Base-by-base conservation (phyloP, 768 basidiomycete species). In the Pleurotus citrinopileatus region DNA sequence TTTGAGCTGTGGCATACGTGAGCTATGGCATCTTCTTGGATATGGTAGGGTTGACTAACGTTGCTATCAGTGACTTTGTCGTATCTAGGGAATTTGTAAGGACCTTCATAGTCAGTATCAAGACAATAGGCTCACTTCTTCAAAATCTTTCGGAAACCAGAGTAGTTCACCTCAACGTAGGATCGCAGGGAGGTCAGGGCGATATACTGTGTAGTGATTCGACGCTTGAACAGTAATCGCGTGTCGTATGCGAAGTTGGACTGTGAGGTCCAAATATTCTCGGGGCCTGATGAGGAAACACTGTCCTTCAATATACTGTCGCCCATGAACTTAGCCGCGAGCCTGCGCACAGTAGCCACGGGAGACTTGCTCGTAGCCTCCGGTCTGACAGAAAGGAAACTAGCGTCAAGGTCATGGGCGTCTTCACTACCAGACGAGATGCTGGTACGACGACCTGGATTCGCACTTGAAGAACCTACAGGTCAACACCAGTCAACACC, bases 61-160 rank as follows among this genome's bases (percentile, higher is more conserved):
- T 86, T 78, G 56, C 81, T 88, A 58, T 84, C 80, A 2, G 87
- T 92, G 58, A 97, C 89, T 70, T 98, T 98, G 79, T 98, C 94
- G 64, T 95, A 96, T 69, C 92, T 94, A 26, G 15, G 10, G 42
- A 22, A 28, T 0, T 15, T 51, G 50, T 55, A 58, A 6, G 53
- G 46, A 58, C 20, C 53, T 57, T 52, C 54, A 19, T 38, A 45
- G 5, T 40, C 43, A 5, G 23, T 38, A 27, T 28, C 36, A 34
- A 28, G 32, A 53, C 5, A 40, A 42, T 42, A 53, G 46, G n/a
- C 83, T 54, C 65, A 94, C 89, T 98, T 98, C 72, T 98, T 98
- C 64, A 95, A 67, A 32, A 96, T 94, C 76, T 98, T 98, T 60
- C 92, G 82, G 71, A 98, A 93, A 1, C 94, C 96, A 0, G 92